Conservation (phyloP, 768 basidiomycete genomes). For the Auricularia heimuer region DNA sequence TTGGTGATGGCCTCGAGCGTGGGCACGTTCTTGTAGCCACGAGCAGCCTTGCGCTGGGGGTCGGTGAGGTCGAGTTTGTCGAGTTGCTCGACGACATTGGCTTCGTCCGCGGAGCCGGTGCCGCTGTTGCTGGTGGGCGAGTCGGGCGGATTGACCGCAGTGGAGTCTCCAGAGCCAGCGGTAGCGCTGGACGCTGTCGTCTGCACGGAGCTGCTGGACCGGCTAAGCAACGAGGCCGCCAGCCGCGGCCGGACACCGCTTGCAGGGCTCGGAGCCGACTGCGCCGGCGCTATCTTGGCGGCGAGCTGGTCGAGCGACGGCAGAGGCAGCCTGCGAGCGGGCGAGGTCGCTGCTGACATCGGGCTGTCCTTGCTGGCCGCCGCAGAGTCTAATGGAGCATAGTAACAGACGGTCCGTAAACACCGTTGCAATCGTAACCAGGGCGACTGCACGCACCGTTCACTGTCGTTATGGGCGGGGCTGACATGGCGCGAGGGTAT, state of each 20-base stretch:
- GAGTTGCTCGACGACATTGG: constrained; percentile 41
- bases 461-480: background rate
- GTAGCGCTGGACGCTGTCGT: constrained; percentile 47
- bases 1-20: constrained; percentile 79
- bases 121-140: constrained; percentile 43
- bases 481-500: background rate
- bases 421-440: background rate
- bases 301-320: constrained; percentile 70
- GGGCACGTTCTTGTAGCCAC: constrained; percentile 85
- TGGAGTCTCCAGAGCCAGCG: constrained; percentile 44
- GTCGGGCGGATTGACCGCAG: constrained; percentile 53
- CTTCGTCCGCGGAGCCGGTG: constrained; percentile 31
- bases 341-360: background rate
- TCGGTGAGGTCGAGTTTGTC: constrained; percentile 44
- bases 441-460: background rate
- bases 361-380: background rate
- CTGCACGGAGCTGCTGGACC: constrained; percentile 15
- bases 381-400: background rate
- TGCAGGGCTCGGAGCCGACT: constrained; percentile 12
- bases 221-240: constrained; percentile 52
- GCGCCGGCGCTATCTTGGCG: constrained; percentile 28
- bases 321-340: background rate
- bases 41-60: constrained; percentile 32
- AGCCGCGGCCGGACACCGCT: constrained; percentile 50
- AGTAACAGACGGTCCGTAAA: background rate